Evolutionary conservation across 1,284 basidiomycete genomes (phyloP), one percentile per base, ranked within the genome.

Genomic region (Trametes versicolor): DNA sequence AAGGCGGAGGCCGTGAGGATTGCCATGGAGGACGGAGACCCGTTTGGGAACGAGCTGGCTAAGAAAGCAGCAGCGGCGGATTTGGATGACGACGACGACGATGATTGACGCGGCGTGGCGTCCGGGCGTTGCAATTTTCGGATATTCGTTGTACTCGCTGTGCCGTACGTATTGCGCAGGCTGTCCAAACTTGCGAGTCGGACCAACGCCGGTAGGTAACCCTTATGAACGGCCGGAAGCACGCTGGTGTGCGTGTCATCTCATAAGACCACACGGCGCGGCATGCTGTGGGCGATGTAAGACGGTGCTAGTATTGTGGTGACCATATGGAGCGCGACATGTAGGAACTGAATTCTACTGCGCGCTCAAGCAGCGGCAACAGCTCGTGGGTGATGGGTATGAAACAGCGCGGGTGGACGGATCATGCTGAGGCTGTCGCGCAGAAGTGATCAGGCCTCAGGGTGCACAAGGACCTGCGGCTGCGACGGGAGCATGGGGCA

Each of bases 1-100:
- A 94, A 94, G 73, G 90, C 87, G 8, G 84, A 84, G 53, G 83
- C 84, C 29, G 76, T 81, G 15, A 81, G 84, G 54, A 83, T 82
- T 66, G 81, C 82, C 1, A 78, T 83, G 73, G 80, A 80, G 47
- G 83, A 84, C 27, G 78, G 79, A 0, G 91, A 94, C 80, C 91
- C 89, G 1, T 94, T 94, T 73, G 89, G 89, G 29, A 83, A 81
- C 45, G 80, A 84, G 59, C 69, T 88, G 32, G 71, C 73, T 13
- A 80, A 74, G 64, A 74, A 70, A 36, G 75, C 78, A 15, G 80
- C 78, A 45, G 74, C 72, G 34, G 76, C 81, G 15, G 80, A 85
- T 47, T 84, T 85, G 37, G 84, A 89, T 68, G 87, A 90, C 62
- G 74, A 76, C 55, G 76, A 76, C 62, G 74, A 75, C 59, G 69